Conservation (phyloP, 78 protist species). For the Dictyostelium discoideum region DNA sequence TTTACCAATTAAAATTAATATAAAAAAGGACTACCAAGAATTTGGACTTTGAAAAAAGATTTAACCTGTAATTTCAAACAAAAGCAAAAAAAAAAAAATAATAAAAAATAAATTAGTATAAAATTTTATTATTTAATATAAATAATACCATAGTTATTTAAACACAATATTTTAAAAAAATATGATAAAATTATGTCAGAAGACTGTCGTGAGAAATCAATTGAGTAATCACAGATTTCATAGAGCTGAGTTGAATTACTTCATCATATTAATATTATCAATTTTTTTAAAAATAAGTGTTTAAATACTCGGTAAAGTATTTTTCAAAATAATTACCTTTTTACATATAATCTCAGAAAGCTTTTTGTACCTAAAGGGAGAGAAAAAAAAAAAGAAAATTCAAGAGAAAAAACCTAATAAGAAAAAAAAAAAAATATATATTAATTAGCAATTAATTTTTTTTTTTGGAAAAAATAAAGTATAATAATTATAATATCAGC, state of each 20-base stretch:
- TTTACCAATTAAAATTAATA: background rate
- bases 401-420: background rate
- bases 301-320: no score
- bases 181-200: constrained; percentile 20
- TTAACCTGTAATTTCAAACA: background rate
- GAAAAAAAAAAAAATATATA: background rate
- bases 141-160: background rate
- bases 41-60: background rate
- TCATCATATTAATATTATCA: background rate
- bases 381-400: no score
- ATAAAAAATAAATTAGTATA: background rate
- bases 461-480: no score
- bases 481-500: no score
- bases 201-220: constrained; percentile 61
- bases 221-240: constrained; percentile 12
- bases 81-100: background rate
- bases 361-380: no score
- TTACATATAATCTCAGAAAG: no score
- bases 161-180: background rate
- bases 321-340: no score
- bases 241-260: constrained; percentile 41
- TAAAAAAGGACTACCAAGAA: background rate
- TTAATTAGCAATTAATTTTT: background rate
- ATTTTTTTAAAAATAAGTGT: background rate
- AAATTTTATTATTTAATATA: background rate